Conservation (phyloP, 495 filamentous ascomycete genomes). For the Hypoxylon cercidicola region DNA sequence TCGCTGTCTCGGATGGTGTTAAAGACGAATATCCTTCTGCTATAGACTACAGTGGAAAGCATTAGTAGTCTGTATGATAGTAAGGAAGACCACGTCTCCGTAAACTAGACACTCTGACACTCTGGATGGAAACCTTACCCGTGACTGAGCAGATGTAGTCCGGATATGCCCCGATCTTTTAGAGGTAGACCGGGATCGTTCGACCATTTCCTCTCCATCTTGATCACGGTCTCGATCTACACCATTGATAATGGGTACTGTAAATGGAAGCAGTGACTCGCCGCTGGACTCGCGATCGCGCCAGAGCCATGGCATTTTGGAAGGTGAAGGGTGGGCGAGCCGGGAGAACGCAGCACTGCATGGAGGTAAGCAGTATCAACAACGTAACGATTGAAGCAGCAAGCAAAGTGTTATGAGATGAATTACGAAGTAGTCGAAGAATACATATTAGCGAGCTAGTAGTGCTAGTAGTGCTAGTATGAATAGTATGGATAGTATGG, state of each 20-base stretch:
- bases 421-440: constrained; percentile 29
- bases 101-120: not conserved
- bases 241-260: constrained; percentile 47
- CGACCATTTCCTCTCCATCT: constrained; percentile 32
- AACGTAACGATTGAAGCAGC: constrained; percentile 16
- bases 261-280: constrained; percentile 51
- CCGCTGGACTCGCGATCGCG: constrained; percentile 49
- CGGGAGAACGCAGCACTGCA: constrained; percentile 38
- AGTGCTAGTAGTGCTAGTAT: not conserved
- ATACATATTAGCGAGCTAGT: constrained; percentile 1
- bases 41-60: constrained; percentile 45
- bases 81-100: not conserved
- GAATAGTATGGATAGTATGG: not conserved
- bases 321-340: constrained; percentile 28
- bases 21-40: constrained; percentile 68
- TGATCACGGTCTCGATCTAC: constrained; percentile 42
- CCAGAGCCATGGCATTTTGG: constrained; percentile 52
- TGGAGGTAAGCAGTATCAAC: constrained; percentile 36
- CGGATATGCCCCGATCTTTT: constrained; percentile 46
- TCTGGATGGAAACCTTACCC: constrained; percentile 46
- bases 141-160: constrained; percentile 59
- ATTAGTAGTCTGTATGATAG: constrained; percentile 19
- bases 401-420: constrained; percentile 12
- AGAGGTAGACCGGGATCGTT: constrained; percentile 49
- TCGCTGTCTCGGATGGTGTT: constrained; percentile 78